Evolutionary conservation across 306 rosid species (phyloP), one percentile per base, ranked within the genome.

Genomic region (Castanea mollissima): DNA sequence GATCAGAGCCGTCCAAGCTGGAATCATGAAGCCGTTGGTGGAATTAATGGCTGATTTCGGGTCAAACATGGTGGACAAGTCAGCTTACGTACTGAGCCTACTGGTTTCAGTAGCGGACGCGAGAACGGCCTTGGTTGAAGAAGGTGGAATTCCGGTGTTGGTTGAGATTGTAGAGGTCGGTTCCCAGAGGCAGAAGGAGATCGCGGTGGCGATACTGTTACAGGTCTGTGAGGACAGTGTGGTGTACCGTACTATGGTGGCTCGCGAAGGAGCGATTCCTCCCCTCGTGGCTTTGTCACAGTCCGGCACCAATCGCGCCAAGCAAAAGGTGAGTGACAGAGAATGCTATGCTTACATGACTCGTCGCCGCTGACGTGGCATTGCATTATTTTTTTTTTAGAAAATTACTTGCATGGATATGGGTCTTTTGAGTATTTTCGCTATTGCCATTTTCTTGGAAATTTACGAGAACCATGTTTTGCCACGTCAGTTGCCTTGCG

Each of bases 261-360:
- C 91, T 25, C 98, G 97, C 63, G 99, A 95, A 88, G 96, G 99
- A 69, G 98, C 99, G 73, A 91, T 95, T 85, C 99, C 98, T 46
- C 99, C 99, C 31, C 84, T 95, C 71, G 91, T 95, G 10, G 94
- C 99, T 60, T 69, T 95, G 87, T 85, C 99, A 0, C 97, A 93
- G 81, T 88, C 97, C 77, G 98, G 96, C 93, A 93, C 97, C 67
- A 85, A 88, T 90, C 98, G 99, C 85, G 97, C 96, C 88, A 95
- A 89, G 89, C 96, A 95, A 83, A 95, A 93, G 98, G 98, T 95
- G 32, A 78, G 98, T 95, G 38, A 78, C 88, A 25, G 20, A 49
- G 51, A 13, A 7, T 19, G 52, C 46, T 41, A 2, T 41, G 11
- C 11, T 41, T 41, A 41, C 46, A 1, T 35, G 2, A 2, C 12